Conservation (phyloP, 176 grass and related monocot species). For the Triticum timopheevii region DNA sequence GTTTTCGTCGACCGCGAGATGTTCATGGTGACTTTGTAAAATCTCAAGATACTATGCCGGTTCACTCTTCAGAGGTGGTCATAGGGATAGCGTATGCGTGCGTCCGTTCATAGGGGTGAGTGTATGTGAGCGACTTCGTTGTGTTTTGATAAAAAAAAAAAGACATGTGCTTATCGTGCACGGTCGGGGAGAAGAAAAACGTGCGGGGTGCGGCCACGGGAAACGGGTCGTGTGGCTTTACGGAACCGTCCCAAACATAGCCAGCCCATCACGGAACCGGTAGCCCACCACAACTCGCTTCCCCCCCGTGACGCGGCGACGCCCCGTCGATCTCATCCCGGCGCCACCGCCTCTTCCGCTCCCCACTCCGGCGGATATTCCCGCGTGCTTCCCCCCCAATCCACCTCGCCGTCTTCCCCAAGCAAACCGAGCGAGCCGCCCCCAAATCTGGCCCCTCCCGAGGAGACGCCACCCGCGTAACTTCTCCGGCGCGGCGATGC, state of each 20-base stretch:
- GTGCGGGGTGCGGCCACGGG: not conserved
- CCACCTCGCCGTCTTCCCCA: conserved; percentile 37
- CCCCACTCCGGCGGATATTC: conserved; percentile 45
- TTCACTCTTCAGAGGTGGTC: too few species aligned
- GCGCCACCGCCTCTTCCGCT: not conserved
- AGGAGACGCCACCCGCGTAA: not conserved
- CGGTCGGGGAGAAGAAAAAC: not conserved
- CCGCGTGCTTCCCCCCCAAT: conserved; percentile 1
- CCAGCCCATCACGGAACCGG: not conserved
- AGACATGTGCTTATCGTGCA: not conserved
- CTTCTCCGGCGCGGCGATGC: conserved; percentile 36
- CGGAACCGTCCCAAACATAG: conserved; percentile 12
- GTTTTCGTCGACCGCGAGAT: too few species aligned
- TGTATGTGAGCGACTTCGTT: too few species aligned
- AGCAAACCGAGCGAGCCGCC: conserved; percentile 27
- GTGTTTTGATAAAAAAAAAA: too few species aligned
- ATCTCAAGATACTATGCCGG: too few species aligned
- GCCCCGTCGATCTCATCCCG: not conserved
- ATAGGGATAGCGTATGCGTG: too few species aligned
- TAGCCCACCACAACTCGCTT: not conserved
- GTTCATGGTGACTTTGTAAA: too few species aligned
- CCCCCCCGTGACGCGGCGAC: not conserved
- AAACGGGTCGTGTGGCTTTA: not conserved
- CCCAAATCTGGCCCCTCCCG: not conserved
- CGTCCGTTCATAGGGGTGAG: too few species aligned